Percentiles rank a stretch among this genome's conserved stretches.
phyloP scores from a whole-genome alignment of 768 basidiomycete genomes.

The Boletus pseudopeckii region DNA sequence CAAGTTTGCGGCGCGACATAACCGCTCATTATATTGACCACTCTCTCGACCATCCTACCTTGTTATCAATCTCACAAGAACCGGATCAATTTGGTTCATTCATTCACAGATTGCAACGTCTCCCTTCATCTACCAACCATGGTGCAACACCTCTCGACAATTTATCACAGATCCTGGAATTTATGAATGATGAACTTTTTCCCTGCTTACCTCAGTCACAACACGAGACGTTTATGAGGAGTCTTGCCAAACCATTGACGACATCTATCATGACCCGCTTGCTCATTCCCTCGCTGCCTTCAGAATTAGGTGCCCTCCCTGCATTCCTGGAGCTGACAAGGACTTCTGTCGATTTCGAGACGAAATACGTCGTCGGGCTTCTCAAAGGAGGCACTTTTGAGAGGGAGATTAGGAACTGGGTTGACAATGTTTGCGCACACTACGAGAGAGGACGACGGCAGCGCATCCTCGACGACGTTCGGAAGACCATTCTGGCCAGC shows the following conservation, averaged over 20 bases:
- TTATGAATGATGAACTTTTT: constrained; percentile 58
- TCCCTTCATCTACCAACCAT: constrained; percentile 40
- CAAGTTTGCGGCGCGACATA: constrained; percentile 64
- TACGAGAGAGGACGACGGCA: constrained; percentile 77
- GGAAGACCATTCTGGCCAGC: constrained; percentile 48
- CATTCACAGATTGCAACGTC: constrained; percentile 47
- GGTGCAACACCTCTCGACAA: constrained; percentile 45
- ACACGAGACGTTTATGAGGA: constrained; percentile 45
- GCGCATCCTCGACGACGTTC: constrained; percentile 59
- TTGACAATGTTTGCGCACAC: constrained; percentile 60
- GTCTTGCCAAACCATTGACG: constrained; percentile 58
- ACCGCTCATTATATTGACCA: constrained; percentile 55
- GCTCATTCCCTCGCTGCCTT: constrained; percentile 68
- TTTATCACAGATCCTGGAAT: constrained; percentile 56
- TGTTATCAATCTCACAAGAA: constrained; percentile 37
- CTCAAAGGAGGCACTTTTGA: constrained; percentile 49
- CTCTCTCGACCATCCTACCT: constrained; percentile 51
- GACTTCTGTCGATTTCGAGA: constrained; percentile 67
- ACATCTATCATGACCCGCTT: constrained; percentile 61
- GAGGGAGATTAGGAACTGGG: constrained; percentile 63
- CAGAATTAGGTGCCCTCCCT: constrained; percentile 56
- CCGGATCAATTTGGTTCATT: constrained; percentile 30
- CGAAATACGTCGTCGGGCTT: constrained; percentile 45
- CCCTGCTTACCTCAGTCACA: constrained; percentile 50
- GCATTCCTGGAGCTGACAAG: constrained; percentile 55